Conservation (phyloP, 2,329 filamentous ascomycete species). For the Pseudogymnoascus verrucosus region DNA sequence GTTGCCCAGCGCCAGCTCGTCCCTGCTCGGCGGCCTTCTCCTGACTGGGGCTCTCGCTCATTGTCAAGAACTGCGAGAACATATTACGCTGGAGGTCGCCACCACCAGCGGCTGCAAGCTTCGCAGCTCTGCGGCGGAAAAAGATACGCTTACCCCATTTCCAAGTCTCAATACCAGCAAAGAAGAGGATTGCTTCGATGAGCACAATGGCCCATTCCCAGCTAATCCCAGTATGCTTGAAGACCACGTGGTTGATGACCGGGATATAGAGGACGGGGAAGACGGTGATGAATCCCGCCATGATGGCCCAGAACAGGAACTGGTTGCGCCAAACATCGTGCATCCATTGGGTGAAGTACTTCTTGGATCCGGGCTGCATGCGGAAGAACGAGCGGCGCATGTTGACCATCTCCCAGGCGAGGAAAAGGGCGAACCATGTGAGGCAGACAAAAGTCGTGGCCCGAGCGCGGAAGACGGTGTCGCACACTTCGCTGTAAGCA, state of each 20-base stretch:
- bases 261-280: conserved; percentile 62
- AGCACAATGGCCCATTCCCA: conserved; percentile 68
- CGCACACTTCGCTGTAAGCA: conserved; percentile 44
- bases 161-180: conserved; percentile 56
- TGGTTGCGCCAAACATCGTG: conserved; percentile 62
- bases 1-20: not conserved
- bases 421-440: conserved; percentile 69
- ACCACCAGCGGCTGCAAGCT: not conserved
- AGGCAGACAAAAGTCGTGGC: conserved; percentile 67
- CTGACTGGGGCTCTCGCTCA: not conserved
- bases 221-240: conserved; percentile 55
- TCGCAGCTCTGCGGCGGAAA: conserved; percentile 29
- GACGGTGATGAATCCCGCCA: conserved; percentile 46
- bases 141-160: conserved; percentile 58
- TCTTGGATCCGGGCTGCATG: conserved; percentile 56
- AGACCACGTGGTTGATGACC: conserved; percentile 55
- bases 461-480: conserved; percentile 61
- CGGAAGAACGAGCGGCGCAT: conserved; percentile 67
- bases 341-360: conserved; percentile 58
- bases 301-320: conserved; percentile 61
- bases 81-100: not conserved
- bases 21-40: not conserved
- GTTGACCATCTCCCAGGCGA: conserved; percentile 72
- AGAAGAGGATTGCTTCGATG: conserved; percentile 51
- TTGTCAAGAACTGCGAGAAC: not conserved